Evolutionary conservation across 2,329 filamentous ascomycete species (phyloP), one percentile per base, ranked within the genome.

Genomic region (Phyllosticta citriasiana): DNA sequence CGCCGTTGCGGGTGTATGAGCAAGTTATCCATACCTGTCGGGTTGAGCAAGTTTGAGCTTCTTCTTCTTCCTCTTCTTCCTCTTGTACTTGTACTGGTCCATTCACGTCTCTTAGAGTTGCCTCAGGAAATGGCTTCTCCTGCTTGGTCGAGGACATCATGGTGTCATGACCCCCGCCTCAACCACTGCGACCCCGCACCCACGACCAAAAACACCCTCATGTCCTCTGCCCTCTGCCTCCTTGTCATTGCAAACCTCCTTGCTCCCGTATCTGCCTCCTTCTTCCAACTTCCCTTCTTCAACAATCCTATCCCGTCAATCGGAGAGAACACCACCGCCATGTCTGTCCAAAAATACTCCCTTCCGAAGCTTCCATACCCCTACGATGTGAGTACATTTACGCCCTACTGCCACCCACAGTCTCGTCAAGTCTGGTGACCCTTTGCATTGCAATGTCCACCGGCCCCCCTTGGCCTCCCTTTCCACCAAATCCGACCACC

Each of bases 331-430:
- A 22, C 70, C 59, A 67, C 67, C 66, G 69, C 64, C 22, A 75
- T 75, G 73, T 67, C 72, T 63, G 62, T 67, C 62, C 67, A 71
- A 60, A 75, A 75, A 9, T 88, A 87, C 73, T 80, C 77, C 7
- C 83, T 89, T 4, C 87, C 87, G 40, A 74, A 79, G 56, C 79
- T 89, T 9, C 86, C 86, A 16, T 90, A 89, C 70, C 82, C 80
- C 62, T 89, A 89, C 71, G 76, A 89, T 82, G 87, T 88, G 74
- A 73, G 83, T 16, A 58, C 26, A 22, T 22, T 22, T 22, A 22
- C 19, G 19, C 19, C 19, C 19, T 22, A 22, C 19, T 22, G 19
- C 19, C 19, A 22, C 19, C 19, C 19, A 22, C 19, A 22, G 19
- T 22, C 19, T 22, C 19, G 19, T 19, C 27, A 14, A n/a, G 51